Evolutionary conservation across 208 protist species (phyloP).

Genomic region (Tritrichomonas musculus): DNA sequence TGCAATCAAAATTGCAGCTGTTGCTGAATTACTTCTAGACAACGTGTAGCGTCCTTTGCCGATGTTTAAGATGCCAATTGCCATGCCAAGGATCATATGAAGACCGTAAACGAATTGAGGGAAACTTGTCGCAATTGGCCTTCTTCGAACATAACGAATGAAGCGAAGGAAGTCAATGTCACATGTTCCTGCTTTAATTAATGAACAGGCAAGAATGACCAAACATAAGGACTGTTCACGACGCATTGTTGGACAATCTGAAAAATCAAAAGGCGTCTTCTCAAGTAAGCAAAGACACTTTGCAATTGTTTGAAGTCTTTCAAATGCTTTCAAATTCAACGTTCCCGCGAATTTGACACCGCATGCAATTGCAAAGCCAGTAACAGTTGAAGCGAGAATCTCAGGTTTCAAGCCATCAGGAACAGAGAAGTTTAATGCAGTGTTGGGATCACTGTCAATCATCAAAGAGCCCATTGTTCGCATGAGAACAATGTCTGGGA

Average conservation of each 20-base stretch:
- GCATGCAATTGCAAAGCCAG: conserved; percentile 14
- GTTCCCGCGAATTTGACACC: conserved; percentile 18
- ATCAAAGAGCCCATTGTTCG: not conserved
- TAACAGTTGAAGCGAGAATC: not conserved
- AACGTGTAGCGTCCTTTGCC: conserved; percentile 2
- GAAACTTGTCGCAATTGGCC: not conserved
- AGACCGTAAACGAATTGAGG: not conserved
- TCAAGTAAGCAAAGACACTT: not conserved
- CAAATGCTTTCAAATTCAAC: not conserved
- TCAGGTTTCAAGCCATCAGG: not conserved
- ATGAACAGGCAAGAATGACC: not conserved
- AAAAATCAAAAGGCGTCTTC: conserved; percentile 12
- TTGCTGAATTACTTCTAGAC: not conserved
- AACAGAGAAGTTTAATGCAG: conserved; percentile 21
- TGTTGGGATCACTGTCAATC: not conserved
- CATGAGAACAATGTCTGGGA: conserved; percentile 7
- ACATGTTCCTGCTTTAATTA: conserved; percentile 19
- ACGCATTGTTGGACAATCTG: not conserved
- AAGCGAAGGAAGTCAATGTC: not conserved
- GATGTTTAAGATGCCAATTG: not conserved
- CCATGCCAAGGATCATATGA: not conserved
- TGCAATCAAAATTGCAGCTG: not conserved
- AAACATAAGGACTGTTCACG: not conserved
- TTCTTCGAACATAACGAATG: not conserved
- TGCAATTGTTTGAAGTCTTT: not conserved